These are phyloP conservation scores for Cladosporium oxysporum DNA, from an alignment of 2,329 filamentous ascomycete species.

Conservation along the genomic window DNA sequence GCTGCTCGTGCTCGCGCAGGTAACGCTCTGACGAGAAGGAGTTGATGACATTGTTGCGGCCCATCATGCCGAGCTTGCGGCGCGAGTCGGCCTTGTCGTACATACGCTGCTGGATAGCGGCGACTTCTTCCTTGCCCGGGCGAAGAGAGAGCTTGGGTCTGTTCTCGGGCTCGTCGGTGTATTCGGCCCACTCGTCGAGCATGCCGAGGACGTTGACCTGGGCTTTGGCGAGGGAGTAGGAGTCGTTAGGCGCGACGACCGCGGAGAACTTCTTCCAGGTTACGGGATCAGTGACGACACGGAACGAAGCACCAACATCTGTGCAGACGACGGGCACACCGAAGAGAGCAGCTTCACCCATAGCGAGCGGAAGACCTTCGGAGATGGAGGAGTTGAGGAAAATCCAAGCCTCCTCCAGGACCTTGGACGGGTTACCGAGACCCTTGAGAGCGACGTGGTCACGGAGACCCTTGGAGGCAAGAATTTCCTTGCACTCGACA, in stretches of 20 bases:
- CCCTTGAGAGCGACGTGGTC: conserved; percentile 51
- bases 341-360: conserved; percentile 50
- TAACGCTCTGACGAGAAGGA: conserved; percentile 62
- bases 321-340: conserved; percentile 48
- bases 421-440: conserved; percentile 55
- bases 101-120: conserved; percentile 58
- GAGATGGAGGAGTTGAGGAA: conserved; percentile 53
- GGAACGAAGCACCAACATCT: conserved; percentile 57
- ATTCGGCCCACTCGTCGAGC: conserved; percentile 62
- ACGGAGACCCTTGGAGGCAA: conserved; percentile 50
- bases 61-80: conserved; percentile 60
- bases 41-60: conserved; percentile 59
- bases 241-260: conserved; percentile 65
- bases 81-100: conserved; percentile 61
- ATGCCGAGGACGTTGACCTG: conserved; percentile 64
- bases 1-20: conserved; percentile 46
- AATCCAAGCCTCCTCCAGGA: conserved; percentile 58
- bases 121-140: conserved; percentile 54
- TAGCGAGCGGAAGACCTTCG: conserved; percentile 47
- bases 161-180: conserved; percentile 53
- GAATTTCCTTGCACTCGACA: conserved; percentile 55
- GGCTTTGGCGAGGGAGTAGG: conserved; percentile 59
- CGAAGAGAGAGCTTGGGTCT: conserved; percentile 50
- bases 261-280: conserved; percentile 56
- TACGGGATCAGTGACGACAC: conserved; percentile 57